These are phyloP conservation scores for Suillus plorans DNA, from an alignment of 768 basidiomycete genomes.

Conservation along the genomic window DNA sequence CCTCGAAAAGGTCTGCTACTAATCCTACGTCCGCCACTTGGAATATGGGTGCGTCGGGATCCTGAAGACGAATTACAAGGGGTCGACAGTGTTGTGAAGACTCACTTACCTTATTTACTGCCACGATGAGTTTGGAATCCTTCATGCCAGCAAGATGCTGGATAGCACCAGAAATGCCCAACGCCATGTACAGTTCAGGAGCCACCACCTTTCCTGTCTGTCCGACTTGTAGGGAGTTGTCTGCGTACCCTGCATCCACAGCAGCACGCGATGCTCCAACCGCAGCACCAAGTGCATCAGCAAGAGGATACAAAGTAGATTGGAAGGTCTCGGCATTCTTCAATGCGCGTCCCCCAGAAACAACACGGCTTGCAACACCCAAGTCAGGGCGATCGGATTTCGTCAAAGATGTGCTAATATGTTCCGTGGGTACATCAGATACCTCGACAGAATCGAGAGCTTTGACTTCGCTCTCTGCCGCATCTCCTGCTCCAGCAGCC, in stretches of 20 bases:
- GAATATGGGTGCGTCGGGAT: conserved; percentile 97
- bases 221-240: conserved; percentile 98
- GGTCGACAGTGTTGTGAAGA: background rate
- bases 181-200: conserved; percentile 92
- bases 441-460: conserved; percentile 65
- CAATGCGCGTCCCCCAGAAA: conserved; percentile 93
- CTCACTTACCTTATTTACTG: conserved; percentile 84
- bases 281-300: conserved; percentile 90
- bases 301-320: conserved; percentile 82
- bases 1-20: conserved; percentile 91
- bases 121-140: conserved; percentile 97
- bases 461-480: conserved; percentile 57
- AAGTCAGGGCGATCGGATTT: conserved; percentile 94
- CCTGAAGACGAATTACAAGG: conserved; percentile 47
- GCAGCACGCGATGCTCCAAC: conserved; percentile 98
- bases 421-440: conserved; percentile 49
- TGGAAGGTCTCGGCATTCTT: conserved; percentile 96
- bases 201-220: conserved; percentile 99
- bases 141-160: conserved; percentile 99
- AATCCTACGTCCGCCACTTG: conserved; percentile 96
- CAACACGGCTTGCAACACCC: conserved; percentile 80
- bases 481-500: conserved; percentile 52
- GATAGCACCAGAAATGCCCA: conserved; percentile 98
- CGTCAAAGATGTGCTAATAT: conserved; percentile 73
- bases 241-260: conserved; percentile 97